Percentiles rank a stretch among this genome's conserved stretches.
These are phyloP conservation scores for Euphorbia corollata DNA, from an alignment of 441 rosid species.

Conservation along the genomic window DNA sequence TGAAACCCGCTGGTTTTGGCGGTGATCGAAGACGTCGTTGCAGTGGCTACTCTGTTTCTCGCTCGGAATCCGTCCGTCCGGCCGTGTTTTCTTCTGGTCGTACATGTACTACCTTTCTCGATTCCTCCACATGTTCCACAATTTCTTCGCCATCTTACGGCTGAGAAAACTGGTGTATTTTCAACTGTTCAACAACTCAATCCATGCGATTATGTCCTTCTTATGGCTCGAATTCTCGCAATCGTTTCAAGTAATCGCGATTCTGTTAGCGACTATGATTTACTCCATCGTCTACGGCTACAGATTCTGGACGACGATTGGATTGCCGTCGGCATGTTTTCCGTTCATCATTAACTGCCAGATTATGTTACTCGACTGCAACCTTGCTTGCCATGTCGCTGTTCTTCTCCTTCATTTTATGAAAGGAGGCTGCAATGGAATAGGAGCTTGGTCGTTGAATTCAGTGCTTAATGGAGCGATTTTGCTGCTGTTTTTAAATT, in stretches of 20 bases:
- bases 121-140: slow-evolving; percentile 65
- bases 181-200: slow-evolving; percentile 55
- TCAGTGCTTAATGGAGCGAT: slow-evolving; percentile 56
- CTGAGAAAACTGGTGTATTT: slow-evolving; percentile 41
- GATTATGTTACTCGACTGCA: slow-evolving; percentile 50
- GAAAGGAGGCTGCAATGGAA: slow-evolving; percentile 88
- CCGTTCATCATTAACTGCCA: slow-evolving; percentile 69
- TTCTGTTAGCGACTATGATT: slow-evolving; percentile 52
- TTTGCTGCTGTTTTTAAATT: slow-evolving; percentile 53
- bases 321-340: slow-evolving; percentile 55
- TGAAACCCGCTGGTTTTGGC: slow-evolving; percentile 77
- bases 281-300: slow-evolving; percentile 72
- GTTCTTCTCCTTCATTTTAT: slow-evolving; percentile 54
- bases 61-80: slow-evolving; percentile 75
- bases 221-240: slow-evolving; percentile 86
- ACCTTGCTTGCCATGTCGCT: slow-evolving; percentile 63
- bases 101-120: slow-evolving; percentile 73
- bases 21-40: slow-evolving; percentile 56
- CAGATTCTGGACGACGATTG: slow-evolving; percentile 75
- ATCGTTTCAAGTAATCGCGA: slow-evolving; percentile 70
- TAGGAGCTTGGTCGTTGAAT: slow-evolving; percentile 78
- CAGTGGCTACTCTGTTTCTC: slow-evolving; percentile 95
- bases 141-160: slow-evolving; percentile 43
- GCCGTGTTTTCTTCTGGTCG: slow-evolving; percentile 94
- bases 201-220: slow-evolving; percentile 52